phyloP scores from a whole-genome alignment of 129 eudicot species.

The Artemisia tridentata region DNA sequence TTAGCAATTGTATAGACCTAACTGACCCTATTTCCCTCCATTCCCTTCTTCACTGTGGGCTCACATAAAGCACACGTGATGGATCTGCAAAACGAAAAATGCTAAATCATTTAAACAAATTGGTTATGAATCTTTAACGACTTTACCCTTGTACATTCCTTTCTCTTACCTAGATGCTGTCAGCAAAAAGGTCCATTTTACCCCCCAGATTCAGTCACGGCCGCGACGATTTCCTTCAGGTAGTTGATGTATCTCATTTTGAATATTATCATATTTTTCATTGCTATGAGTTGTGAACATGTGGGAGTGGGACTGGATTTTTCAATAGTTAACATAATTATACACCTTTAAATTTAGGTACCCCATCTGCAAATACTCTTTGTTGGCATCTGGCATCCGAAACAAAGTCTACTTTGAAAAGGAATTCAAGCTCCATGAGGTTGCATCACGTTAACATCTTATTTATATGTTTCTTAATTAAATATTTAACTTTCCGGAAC shows the following conservation, averaged over 20 bases:
- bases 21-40: background rate
- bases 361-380: slow-evolving; percentile 77
- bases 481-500: background rate
- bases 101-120: slow-evolving; percentile 1
- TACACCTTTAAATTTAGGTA: slow-evolving; percentile 41
- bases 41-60: background rate
- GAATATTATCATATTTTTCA: background rate
- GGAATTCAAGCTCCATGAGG: slow-evolving; percentile 42
- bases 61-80: background rate
- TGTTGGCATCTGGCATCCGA: slow-evolving; percentile 97
- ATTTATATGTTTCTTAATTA: background rate
- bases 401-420: slow-evolving; percentile 66
- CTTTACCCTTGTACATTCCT: slow-evolving; percentile 3
- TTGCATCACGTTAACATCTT: slow-evolving; percentile 14
- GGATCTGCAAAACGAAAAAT: slow-evolving; percentile 1
- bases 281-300: background rate
- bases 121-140: background rate
- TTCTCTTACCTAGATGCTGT: slow-evolving; percentile 54
- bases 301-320: background rate
- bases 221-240: slow-evolving; percentile 74
- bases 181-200: slow-evolving; percentile 91
- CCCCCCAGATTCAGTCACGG: slow-evolving; percentile 59
- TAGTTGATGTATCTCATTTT: slow-evolving; percentile 22
- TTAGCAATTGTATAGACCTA: background rate
- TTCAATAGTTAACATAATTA: background rate